Percentiles rank a stretch among this genome's conserved stretches.
Conservation (phyloP, 805 yeast genomes). For the Candida berthetii region DNA sequence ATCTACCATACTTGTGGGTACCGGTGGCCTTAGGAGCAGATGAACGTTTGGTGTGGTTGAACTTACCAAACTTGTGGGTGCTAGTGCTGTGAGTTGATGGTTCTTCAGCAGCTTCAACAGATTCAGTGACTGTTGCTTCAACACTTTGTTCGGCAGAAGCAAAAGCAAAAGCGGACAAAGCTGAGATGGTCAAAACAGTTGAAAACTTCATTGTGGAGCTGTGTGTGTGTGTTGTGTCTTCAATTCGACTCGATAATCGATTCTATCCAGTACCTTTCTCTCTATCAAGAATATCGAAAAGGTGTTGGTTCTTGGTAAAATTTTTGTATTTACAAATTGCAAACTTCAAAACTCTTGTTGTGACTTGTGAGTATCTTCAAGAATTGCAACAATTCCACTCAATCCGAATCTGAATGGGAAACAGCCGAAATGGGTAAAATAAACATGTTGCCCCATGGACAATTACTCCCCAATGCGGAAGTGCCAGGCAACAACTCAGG, state of each 20-base stretch:
- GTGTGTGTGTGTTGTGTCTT: not conserved
- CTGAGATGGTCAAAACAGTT: slow-evolving; percentile 13
- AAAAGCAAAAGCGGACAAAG: slow-evolving; percentile 14
- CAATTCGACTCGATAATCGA: no score
- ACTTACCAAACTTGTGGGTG: slow-evolving; percentile 47
- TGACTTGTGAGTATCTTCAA: no score
- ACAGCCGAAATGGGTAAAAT: not conserved
- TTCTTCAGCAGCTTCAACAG: slow-evolving; percentile 18
- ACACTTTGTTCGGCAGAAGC: slow-evolving; percentile 11
- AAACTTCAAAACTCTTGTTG: no score
- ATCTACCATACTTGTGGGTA: slow-evolving; percentile 44
- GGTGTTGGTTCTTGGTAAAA: no score
- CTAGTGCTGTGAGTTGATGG: slow-evolving; percentile 31
- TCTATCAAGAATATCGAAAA: no score
- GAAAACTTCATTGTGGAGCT: slow-evolving; percentile 15
- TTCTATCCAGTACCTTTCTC: no score
- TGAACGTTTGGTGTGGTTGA: slow-evolving; percentile 35
- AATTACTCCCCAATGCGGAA: not conserved
- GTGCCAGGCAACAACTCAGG: no score
- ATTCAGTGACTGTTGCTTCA: not conserved
- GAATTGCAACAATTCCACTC: not conserved
- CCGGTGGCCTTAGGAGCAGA: slow-evolving; percentile 28
- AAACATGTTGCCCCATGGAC: not conserved
- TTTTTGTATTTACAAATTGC: no score
- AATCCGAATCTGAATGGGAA: not conserved